These are phyloP conservation scores for Tinospora cordifolia DNA, from an alignment of 164 flowering plant species.

Conservation along the genomic window DNA sequence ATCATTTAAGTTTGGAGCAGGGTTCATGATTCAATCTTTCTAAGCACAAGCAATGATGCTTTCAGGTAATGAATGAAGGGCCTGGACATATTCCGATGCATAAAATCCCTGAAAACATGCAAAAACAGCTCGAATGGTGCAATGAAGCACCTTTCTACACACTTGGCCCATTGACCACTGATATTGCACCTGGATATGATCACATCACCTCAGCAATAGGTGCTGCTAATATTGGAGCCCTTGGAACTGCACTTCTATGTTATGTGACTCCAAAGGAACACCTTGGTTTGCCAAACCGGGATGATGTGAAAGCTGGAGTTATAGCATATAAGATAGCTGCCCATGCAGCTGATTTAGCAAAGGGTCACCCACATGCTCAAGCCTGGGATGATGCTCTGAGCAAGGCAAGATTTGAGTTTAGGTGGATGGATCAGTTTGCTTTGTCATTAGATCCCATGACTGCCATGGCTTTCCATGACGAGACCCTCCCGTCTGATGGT, in stretches of 20 bases:
- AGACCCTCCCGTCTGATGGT: slow-evolving; percentile 90
- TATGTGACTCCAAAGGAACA: slow-evolving; percentile 99
- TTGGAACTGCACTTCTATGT: slow-evolving; percentile 97
- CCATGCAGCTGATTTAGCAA: slow-evolving; percentile 98
- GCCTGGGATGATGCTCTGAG: slow-evolving; percentile 99
- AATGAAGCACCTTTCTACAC: slow-evolving; percentile 99
- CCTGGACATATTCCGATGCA: slow-evolving; percentile 99
- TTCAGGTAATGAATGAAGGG: slow-evolving; percentile 99
- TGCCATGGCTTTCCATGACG: slow-evolving; percentile 97
- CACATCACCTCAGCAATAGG: slow-evolving; percentile 99
- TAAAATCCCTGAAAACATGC: slow-evolving; percentile 98
- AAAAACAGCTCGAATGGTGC: slow-evolving; percentile 97
- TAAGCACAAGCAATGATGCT: slow-evolving; percentile 3
- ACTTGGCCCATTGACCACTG: slow-evolving; percentile 98
- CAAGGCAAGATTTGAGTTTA: slow-evolving; percentile 94
- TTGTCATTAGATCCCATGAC: slow-evolving; percentile 93
- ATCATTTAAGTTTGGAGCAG: neutral
- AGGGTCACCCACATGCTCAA: slow-evolving; percentile 90
- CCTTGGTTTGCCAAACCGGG: slow-evolving; percentile 93
- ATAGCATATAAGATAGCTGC: slow-evolving; percentile 98
- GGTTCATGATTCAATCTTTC: neutral
- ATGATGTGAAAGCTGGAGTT: slow-evolving; percentile 98
- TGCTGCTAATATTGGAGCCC: slow-evolving; percentile 99
- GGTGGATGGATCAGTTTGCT: slow-evolving; percentile 99
- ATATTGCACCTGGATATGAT: slow-evolving; percentile 98